Evolutionary conservation across 2,329 filamentous ascomycete species (phyloP).

Genomic region (Colletotrichum lindemuthianum): DNA sequence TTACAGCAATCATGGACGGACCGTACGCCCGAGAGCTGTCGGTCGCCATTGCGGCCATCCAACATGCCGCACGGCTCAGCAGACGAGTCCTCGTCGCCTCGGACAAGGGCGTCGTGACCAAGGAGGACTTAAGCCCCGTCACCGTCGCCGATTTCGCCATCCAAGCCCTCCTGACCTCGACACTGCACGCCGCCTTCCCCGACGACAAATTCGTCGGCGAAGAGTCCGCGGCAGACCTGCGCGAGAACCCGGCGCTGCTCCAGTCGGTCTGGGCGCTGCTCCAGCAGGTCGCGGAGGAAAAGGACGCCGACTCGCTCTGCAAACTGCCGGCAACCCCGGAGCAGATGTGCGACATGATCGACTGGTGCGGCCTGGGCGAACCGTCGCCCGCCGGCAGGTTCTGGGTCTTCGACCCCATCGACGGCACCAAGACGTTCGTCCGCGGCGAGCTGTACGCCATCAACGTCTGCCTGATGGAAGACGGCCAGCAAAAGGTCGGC

Average conservation of each 20-base stretch:
- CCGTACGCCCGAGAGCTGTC: conserved; percentile 54
- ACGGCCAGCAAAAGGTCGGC: conserved; percentile 59
- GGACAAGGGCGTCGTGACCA: conserved; percentile 62
- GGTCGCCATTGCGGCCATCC: conserved; percentile 54
- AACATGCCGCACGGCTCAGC: conserved; percentile 59
- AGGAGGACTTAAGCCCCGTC: conserved; percentile 66
- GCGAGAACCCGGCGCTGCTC: conserved; percentile 53
- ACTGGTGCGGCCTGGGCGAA: conserved; percentile 57
- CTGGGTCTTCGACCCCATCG: conserved; percentile 71
- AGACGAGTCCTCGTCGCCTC: conserved; percentile 57
- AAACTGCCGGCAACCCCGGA: conserved; percentile 51
- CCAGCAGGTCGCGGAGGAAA: conserved; percentile 43
- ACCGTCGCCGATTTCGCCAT: conserved; percentile 70
- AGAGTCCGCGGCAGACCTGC: conserved; percentile 61
- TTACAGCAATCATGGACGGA: conserved; percentile 50
- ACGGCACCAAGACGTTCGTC: conserved; percentile 68
- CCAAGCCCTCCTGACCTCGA: conserved; percentile 63
- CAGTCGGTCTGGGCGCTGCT: conserved; percentile 60
- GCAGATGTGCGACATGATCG: conserved; percentile 63
- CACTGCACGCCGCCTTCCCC: conserved; percentile 61
- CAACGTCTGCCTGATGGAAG: conserved; percentile 63
- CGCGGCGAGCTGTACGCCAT: conserved; percentile 65
- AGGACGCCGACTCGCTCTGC: conserved; percentile 41
- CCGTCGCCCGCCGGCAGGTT: conserved; percentile 51
- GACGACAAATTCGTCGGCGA: conserved; percentile 64